phyloP scores from a whole-genome alignment of 306 rosid genomes.

The Pterocarpus macrocarpus region DNA sequence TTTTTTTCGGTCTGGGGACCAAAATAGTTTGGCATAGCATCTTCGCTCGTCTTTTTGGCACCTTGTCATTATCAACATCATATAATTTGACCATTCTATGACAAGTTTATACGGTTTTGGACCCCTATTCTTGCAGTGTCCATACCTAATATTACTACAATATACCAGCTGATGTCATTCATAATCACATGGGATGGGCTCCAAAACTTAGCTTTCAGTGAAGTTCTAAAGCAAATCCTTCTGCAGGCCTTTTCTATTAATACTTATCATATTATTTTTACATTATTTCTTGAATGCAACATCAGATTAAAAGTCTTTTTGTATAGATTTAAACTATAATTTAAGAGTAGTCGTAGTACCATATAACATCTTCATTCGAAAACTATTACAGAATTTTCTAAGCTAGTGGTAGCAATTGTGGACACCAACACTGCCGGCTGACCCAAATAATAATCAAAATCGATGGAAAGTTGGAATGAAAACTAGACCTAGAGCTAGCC shows the following conservation, averaged over 20 bases:
- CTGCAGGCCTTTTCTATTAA: not conserved
- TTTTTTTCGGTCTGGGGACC: no score
- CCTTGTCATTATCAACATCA: slow-evolving; percentile 28
- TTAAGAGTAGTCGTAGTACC: not conserved
- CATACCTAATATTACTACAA: not conserved
- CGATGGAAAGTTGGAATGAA: not conserved
- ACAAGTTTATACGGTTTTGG: slow-evolving; percentile 1
- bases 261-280: not conserved
- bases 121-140: not conserved
- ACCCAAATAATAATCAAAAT: not conserved
- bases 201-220: slow-evolving; percentile 36
- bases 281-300: not conserved
- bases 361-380: not conserved
- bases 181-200: slow-evolving; percentile 38
- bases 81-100: slow-evolving; percentile 27
- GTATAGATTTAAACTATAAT: not conserved
- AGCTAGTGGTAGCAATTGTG: not conserved
- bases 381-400: not conserved
- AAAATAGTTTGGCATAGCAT: not conserved
- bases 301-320: not conserved
- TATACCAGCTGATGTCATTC: not conserved
- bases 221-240: not conserved
- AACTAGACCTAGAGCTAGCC: not conserved
- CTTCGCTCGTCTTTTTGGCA: slow-evolving; percentile 7
- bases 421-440: slow-evolving; percentile 1